These are phyloP conservation scores for Mycena belliarum DNA, from an alignment of 768 basidiomycete genomes.

Conservation along the genomic window DNA sequence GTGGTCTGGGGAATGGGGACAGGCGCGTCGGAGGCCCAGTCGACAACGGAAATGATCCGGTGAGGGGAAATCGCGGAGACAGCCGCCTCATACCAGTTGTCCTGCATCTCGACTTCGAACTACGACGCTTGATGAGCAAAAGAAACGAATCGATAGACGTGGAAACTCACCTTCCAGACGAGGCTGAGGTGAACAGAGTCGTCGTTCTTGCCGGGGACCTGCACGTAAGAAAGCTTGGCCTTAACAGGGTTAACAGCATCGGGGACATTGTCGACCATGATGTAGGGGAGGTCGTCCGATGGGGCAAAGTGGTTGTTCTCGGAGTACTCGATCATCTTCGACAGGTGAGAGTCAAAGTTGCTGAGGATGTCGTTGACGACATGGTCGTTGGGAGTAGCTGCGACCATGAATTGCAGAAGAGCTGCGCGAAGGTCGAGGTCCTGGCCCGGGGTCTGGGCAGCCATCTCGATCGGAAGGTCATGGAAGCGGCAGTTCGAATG, in stretches of 20 bases:
- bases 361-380: constrained; percentile 50
- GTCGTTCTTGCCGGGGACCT: constrained; percentile 65
- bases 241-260: constrained; percentile 82
- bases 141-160: background rate
- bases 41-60: constrained; percentile 84
- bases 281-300: constrained; percentile 38
- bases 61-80: constrained; percentile 76
- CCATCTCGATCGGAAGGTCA: constrained; percentile 39
- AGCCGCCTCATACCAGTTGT: constrained; percentile 95
- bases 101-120: constrained; percentile 91
- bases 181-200: constrained; percentile 63
- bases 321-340: constrained; percentile 46
- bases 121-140: constrained; percentile 25
- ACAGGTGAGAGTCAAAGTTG: constrained; percentile 51
- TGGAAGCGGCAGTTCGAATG: constrained; percentile 60
- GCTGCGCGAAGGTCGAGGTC: constrained; percentile 52
- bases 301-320: constrained; percentile 47
- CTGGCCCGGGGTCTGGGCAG: constrained; percentile 24
- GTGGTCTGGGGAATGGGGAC: constrained; percentile 38
- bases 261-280: constrained; percentile 62
- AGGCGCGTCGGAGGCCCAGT: constrained; percentile 88
- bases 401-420: constrained; percentile 77
- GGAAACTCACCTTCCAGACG: constrained; percentile 75
- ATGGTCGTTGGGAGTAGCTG: constrained; percentile 58
- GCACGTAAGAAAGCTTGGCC: constrained; percentile 76